phyloP scores from a whole-genome alignment of 441 rosid genomes.

The Raphanus hybrid region DNA sequence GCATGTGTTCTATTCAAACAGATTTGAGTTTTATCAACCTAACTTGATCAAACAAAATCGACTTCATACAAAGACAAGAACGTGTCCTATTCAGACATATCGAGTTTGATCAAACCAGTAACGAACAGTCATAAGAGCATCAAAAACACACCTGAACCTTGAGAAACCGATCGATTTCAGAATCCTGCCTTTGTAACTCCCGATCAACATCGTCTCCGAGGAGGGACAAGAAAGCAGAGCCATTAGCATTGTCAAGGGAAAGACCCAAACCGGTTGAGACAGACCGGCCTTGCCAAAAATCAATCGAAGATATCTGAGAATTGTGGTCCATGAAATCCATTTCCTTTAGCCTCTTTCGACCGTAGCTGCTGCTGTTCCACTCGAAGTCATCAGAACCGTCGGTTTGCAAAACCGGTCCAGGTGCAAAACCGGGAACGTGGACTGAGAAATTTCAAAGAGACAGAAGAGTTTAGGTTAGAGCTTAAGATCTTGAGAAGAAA shows the following conservation, averaged over 20 bases:
- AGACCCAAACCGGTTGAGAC: slow-evolving; percentile 91
- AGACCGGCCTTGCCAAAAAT: slow-evolving; percentile 68
- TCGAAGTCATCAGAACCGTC: slow-evolving; percentile 68
- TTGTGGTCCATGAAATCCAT: slow-evolving; percentile 77
- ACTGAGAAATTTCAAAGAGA: slow-evolving; percentile 43
- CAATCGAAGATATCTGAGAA: slow-evolving; percentile 79
- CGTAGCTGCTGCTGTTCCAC: slow-evolving; percentile 51
- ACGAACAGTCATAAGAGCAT: background rate
- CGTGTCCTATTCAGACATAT: background rate
- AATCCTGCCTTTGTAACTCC: slow-evolving; percentile 75
- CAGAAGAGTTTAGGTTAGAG: background rate
- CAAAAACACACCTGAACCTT: slow-evolving; percentile 59
- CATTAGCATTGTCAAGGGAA: slow-evolving; percentile 74
- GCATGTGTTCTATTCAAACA: background rate
- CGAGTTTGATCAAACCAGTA: background rate
- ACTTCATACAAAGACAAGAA: background rate
- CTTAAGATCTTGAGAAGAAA: background rate
- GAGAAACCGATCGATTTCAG: slow-evolving; percentile 76
- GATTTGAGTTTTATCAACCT: background rate
- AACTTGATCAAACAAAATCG: background rate
- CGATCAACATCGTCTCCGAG: slow-evolving; percentile 68
- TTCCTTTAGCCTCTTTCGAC: slow-evolving; percentile 67
- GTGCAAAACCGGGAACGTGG: slow-evolving; percentile 82
- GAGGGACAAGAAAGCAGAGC: slow-evolving; percentile 68
- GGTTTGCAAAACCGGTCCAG: slow-evolving; percentile 52